Base-by-base conservation (phyloP, 768 basidiomycete genomes). In the Paxillus involutus region DNA sequence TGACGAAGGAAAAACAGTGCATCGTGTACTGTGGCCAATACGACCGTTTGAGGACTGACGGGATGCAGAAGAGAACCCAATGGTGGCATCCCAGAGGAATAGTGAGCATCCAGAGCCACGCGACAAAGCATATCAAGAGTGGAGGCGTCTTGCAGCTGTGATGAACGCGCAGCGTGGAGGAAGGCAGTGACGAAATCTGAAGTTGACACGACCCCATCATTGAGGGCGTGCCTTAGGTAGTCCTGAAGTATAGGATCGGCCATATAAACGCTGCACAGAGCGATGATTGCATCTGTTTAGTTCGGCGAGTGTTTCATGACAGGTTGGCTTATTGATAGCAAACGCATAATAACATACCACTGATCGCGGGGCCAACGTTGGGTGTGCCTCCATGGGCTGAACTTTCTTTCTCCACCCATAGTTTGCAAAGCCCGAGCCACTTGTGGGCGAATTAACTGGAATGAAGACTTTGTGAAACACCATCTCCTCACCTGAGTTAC, bases 101-200 rank as follows among this genome's bases (percentile, higher is more conserved):
- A 84, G 65, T 88, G 85, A 2, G 73, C 76, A 51, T 88, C 83
- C 46, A 90, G 72, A 5, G 81, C 83, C 24, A 84, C 74, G 40
- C 80, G 80, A 65, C 87, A 89, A 10, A 92, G 80, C 60, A 80
- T 80, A 63, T 89, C 82, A 32, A 92, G 74, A 3, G 88, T 91
- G 0, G 84, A 79, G 6, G 80, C 73, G 40, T 81, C 76, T 62
- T 86, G 86, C 29, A 89, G 63, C 44, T 85, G 81, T 14, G 82
- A 74, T 3, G 87, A 86, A 29, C 81, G 80, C 55, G 82, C 83
- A 5, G 84, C 87, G 8, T 80, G 80, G 17, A 91, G 79, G 53
- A 91, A 83, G 3, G 84, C 84, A 4, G 83, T 67, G 7, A 89
- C 78, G 60, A 86, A 89, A 13, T 75, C 77, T 10, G 81, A 66